phyloP scores from a whole-genome alignment of 176 grass and related monocot species.

The Zoysia japonica region DNA sequence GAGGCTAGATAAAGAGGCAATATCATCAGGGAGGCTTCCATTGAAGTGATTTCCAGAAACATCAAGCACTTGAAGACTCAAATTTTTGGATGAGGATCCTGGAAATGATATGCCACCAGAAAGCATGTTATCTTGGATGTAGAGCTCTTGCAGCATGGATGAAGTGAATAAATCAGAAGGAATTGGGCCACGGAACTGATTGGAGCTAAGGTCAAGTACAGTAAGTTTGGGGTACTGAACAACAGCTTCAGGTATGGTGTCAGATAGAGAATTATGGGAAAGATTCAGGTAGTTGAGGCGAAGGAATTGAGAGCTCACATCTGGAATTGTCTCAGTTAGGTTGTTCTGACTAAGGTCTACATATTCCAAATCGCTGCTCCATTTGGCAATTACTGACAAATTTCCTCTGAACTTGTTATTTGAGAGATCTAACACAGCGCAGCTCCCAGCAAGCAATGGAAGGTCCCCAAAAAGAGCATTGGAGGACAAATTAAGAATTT shows the following conservation, averaged over 20 bases:
- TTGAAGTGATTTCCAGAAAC: constrained; percentile 82
- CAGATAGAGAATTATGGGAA: constrained; percentile 70
- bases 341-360: constrained; percentile 90
- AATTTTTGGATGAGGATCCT: constrained; percentile 54
- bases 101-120: constrained; percentile 60
- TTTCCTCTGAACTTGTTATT: constrained; percentile 89
- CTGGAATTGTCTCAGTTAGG: constrained; percentile 69
- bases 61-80: constrained; percentile 75
- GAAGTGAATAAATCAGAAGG: constrained; percentile 64
- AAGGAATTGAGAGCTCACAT: constrained; percentile 82
- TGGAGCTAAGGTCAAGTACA: constrained; percentile 82
- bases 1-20: constrained; percentile 68
- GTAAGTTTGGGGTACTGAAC: constrained; percentile 85
- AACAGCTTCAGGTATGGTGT: constrained; percentile 64
- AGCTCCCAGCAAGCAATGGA: constrained; percentile 87
- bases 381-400: constrained; percentile 84
- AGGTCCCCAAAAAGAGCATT: constrained; percentile 88
- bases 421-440: constrained; percentile 87
- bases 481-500: constrained; percentile 83
- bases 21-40: constrained; percentile 77
- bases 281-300: constrained; percentile 87
- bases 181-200: constrained; percentile 71
- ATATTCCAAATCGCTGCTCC: constrained; percentile 80
- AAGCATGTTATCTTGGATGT: constrained; percentile 75
- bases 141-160: constrained; percentile 76